phyloP scores from a whole-genome alignment of 2,329 filamentous ascomycete species.

The Cryphonectria parasitica region DNA sequence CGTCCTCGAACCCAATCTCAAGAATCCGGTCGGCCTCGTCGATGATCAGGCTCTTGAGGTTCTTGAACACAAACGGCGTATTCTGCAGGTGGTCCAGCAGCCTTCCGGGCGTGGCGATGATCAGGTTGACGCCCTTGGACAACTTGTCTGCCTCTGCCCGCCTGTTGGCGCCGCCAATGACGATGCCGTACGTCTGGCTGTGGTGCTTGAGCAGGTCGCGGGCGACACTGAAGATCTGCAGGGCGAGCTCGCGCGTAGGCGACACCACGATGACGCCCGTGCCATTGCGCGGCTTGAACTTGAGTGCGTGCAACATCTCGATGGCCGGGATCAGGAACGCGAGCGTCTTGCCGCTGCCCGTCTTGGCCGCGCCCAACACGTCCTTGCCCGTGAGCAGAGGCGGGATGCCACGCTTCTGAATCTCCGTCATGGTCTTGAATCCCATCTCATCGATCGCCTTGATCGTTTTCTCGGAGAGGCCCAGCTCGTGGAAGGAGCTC shows the following conservation, averaged over 20 bases:
- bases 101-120: conserved; percentile 92
- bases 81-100: conserved; percentile 94
- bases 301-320: conserved; percentile 86
- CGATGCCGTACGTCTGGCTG: conserved; percentile 92
- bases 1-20: conserved; percentile 97
- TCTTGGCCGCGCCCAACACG: conserved; percentile 94
- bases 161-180: conserved; percentile 92
- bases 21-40: conserved; percentile 97
- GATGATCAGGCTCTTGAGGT: conserved; percentile 88
- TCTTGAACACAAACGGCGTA: conserved; percentile 91
- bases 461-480: conserved; percentile 86
- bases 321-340: conserved; percentile 93
- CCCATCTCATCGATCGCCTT: conserved; percentile 89
- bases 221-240: conserved; percentile 96
- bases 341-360: conserved; percentile 92
- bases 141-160: conserved; percentile 94
- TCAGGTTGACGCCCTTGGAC: conserved; percentile 87
- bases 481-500: conserved; percentile 77
- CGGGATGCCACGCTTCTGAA: conserved; percentile 85
- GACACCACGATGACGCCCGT: conserved; percentile 92
- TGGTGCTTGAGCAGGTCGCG: conserved; percentile 91
- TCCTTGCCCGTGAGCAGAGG: conserved; percentile 87
- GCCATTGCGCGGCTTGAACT: conserved; percentile 93
- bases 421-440: conserved; percentile 94
- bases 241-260: conserved; percentile 88